These are phyloP conservation scores for Fusarium clavum DNA, from an alignment of 2,329 filamentous ascomycete genomes.

Conservation along the genomic window DNA sequence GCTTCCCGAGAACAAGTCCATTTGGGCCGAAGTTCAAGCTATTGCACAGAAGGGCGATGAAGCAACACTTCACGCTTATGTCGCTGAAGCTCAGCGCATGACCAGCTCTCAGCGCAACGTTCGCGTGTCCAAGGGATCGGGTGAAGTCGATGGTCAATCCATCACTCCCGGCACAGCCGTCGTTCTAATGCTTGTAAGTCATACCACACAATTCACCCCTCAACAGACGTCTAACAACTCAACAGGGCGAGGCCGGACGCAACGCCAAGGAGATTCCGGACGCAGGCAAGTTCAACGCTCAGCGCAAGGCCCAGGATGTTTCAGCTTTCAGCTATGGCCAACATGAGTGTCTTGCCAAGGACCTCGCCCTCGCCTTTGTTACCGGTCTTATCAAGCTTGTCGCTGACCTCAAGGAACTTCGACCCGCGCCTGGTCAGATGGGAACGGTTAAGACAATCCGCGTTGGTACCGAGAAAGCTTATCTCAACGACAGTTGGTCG, in stretches of 20 bases:
- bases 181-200: slow-evolving; percentile 55
- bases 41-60: slow-evolving; percentile 53
- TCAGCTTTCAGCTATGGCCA: slow-evolving; percentile 59
- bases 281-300: slow-evolving; percentile 56
- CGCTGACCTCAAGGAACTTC: slow-evolving; percentile 58
- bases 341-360: slow-evolving; percentile 59
- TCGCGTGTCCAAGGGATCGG: slow-evolving; percentile 50
- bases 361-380: slow-evolving; percentile 56
- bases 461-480: slow-evolving; percentile 55
- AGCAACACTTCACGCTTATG: slow-evolving; percentile 51
- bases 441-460: slow-evolving; percentile 59
- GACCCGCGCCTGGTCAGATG: slow-evolving; percentile 59
- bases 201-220: fast-evolving
- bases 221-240: slow-evolving; percentile 18
- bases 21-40: slow-evolving; percentile 58
- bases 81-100: slow-evolving; percentile 56
- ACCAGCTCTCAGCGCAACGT: slow-evolving; percentile 55
- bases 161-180: slow-evolving; percentile 56
- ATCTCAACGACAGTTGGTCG: slow-evolving; percentile 62
- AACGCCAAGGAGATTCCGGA: slow-evolving; percentile 54
- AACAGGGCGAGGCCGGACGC: slow-evolving; percentile 53
- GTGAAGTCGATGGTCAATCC: slow-evolving; percentile 53
- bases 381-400: slow-evolving; percentile 56
- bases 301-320: slow-evolving; percentile 55
- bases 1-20: slow-evolving; percentile 52